Conservation (phyloP, 2,329 filamentous ascomycete species). For the Fusarium begoniae region DNA sequence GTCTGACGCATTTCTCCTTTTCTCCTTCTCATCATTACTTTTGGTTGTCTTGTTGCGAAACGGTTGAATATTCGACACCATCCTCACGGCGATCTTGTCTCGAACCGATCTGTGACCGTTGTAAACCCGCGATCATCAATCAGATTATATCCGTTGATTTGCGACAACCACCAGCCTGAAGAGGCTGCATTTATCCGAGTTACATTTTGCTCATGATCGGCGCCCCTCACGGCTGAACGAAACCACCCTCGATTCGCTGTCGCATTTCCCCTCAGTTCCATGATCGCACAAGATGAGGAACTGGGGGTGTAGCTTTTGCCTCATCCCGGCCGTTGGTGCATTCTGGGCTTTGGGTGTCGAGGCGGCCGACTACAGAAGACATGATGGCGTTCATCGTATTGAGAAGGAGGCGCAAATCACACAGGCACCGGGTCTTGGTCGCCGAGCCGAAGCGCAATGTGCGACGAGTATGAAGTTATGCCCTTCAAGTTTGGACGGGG, state of each 20-base stretch:
- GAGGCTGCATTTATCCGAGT: conserved; percentile 15
- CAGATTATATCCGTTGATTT: conserved; percentile 3
- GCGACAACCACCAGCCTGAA: background rate
- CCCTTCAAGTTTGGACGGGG: conserved; percentile 52
- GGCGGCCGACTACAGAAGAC: conserved; percentile 43
- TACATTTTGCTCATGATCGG: conserved; percentile 19
- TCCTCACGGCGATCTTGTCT: conserved; percentile 1
- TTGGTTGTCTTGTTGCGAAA: background rate
- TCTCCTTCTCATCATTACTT: conserved; percentile 2
- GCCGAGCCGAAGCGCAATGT: conserved; percentile 38
- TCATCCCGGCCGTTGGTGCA: conserved; percentile 28
- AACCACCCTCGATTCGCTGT: conserved; percentile 3
- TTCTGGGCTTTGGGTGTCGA: conserved; percentile 31
- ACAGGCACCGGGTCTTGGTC: conserved; percentile 23
- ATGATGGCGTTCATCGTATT: conserved; percentile 46
- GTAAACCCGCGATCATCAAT: background rate
- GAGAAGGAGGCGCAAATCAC: conserved; percentile 43
- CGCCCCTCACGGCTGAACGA: conserved; percentile 12
- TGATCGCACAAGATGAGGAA: conserved; percentile 33
- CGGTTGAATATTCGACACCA: background rate
- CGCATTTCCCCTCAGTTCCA: conserved; percentile 27
- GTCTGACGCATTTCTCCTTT: conserved; percentile 20
- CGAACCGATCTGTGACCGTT: conserved; percentile 4
- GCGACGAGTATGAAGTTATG: conserved; percentile 47
- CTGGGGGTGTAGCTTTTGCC: conserved; percentile 35